Evolutionary conservation across 495 filamentous ascomycete genomes (phyloP), one percentile per base, ranked within the genome.

Genomic region (Lichenothelia convexa): DNA sequence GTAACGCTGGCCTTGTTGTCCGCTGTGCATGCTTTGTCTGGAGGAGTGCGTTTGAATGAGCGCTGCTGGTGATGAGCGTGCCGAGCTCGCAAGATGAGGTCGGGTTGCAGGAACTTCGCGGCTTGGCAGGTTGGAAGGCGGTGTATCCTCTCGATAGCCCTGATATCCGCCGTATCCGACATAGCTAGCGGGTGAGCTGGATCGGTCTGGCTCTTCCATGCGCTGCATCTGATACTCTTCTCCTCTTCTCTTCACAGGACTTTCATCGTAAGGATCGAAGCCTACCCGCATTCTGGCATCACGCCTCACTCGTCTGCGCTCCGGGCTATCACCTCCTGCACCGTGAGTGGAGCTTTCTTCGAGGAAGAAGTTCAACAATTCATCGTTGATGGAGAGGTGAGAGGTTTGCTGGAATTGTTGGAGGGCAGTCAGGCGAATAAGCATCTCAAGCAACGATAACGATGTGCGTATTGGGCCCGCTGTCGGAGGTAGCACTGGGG

Each of bases 321-420:
- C 69, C 34, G 86, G 73, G 6, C 72, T 70, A 40, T 79, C 70
- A 21, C 72, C 63, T 0, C 78, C 81, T 15, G 79, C 73, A 41
- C 73, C 82, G 4, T 78, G 80, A 4, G 72, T 70, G 18, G 69
- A 65, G 30, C 73, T 78, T 50, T 93, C 84, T 43, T 80, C 73
- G 23, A 99, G 68, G 63, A 95, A 99, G 62, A 95, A 93, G 39
- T 75, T 85, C 12, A 95, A 64, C 5, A 93, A 68, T 52, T 99
- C 83, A 50, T 99, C 91, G n/a, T 78, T 81, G 46, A 94, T 91
- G 22, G 83, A 68, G 21, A 95, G 70, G 46, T 99, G 91, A 1
- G 84, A 82, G 29, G 75, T 67, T 67, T 99, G 91, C 49, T 93
- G 82, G 57, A 89, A 93, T 62, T 95, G 86, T 54, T 95, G 89